These are phyloP conservation scores for Penicillium daleae DNA, from an alignment of 495 filamentous ascomycete species.

Conservation along the genomic window DNA sequence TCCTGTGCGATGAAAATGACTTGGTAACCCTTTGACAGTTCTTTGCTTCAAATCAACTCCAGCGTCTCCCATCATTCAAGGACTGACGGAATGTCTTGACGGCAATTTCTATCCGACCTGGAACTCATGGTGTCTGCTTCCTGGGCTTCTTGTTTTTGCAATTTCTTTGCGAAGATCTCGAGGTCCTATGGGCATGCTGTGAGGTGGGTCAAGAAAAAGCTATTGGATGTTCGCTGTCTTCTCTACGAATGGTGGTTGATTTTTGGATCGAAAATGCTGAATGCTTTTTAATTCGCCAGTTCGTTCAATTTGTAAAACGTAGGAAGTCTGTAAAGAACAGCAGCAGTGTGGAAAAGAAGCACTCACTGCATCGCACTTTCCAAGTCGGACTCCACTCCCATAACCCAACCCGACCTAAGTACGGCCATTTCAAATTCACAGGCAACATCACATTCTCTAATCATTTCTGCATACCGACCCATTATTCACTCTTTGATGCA, in stretches of 20 bases:
- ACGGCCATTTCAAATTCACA: not conserved
- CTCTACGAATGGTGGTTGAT: not conserved
- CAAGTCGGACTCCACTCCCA: not conserved
- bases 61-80: not conserved
- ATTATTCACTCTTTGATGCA: not conserved
- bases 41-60: not conserved
- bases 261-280: not conserved
- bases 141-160: too few relatives aligned
- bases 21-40: not conserved
- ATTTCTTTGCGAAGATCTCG: not conserved
- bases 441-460: not conserved
- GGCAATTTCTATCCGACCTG: not conserved
- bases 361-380: not conserved
- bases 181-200: not conserved
- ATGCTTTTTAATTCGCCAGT: not conserved
- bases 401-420: not conserved
- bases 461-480: not conserved
- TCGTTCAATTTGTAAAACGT: not conserved
- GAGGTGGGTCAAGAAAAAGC: not conserved
- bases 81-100: not conserved
- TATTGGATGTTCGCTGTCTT: not conserved
- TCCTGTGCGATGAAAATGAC: not conserved
- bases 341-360: too few relatives aligned
- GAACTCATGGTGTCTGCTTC: too few relatives aligned
- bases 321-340: not conserved